A percentile compares a stretch with the other conserved stretches of the same genome.
Conservation (phyloP, 2,329 filamentous ascomycete genomes). For the Phoma sp. region DNA sequence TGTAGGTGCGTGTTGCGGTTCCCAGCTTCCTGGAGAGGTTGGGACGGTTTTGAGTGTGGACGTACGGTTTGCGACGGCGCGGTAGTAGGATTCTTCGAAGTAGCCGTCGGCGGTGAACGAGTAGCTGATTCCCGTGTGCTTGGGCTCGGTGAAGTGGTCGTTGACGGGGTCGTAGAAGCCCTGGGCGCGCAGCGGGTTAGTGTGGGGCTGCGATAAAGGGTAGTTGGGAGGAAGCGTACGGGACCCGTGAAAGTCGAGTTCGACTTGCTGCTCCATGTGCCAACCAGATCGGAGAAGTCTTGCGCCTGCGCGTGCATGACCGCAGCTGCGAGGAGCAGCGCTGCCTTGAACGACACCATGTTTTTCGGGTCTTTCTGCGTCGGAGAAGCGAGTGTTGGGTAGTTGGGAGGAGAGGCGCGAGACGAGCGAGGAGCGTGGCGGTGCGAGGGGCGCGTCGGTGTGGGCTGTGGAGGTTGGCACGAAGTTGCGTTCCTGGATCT, state of each 20-base stretch:
- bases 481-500: conserved; percentile 20
- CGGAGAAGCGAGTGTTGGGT: conserved; percentile 16
- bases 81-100: conserved; percentile 73
- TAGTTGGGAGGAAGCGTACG: conserved; percentile 53
- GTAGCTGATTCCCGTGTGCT: conserved; percentile 71
- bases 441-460: conserved; percentile 6
- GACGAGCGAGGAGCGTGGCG: conserved; percentile 2
- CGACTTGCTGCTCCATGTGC: conserved; percentile 76
- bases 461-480: conserved; percentile 6
- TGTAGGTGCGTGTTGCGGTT: neutral
- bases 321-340: conserved; percentile 44
- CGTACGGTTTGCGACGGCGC: conserved; percentile 72
- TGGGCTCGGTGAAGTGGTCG: conserved; percentile 70
- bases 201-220: too few relatives aligned
- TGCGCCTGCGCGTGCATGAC: conserved; percentile 45
- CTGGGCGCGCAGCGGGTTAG: conserved; percentile 46
- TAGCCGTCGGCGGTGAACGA: conserved; percentile 72
- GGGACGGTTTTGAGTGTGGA: conserved; percentile 18
- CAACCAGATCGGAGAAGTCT: conserved; percentile 58
- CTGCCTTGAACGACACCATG: conserved; percentile 38
- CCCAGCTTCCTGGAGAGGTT: too few relatives aligned
- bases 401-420: conserved; percentile 3
- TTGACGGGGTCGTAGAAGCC: conserved; percentile 72
- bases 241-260: conserved; percentile 72
- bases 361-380: conserved; percentile 16